A percentile compares a stretch with the other conserved stretches of the same genome.
These are phyloP conservation scores for Metschnikowia peoriensis DNA, from an alignment of 805 yeast genomes.

Conservation along the genomic window DNA sequence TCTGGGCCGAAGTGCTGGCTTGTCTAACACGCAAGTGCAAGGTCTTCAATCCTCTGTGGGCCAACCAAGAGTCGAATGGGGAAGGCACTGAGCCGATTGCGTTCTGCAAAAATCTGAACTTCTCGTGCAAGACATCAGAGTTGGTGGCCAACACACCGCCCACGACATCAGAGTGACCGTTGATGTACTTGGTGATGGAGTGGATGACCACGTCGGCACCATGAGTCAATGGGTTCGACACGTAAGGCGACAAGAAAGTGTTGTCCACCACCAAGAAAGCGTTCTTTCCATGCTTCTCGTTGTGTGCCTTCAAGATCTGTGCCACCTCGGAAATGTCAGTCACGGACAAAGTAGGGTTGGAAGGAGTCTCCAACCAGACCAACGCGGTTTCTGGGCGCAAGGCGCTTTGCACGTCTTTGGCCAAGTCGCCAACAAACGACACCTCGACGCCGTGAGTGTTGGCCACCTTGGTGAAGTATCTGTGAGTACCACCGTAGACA, in stretches of 20 bases:
- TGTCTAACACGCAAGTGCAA: constrained; percentile 76
- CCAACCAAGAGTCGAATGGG: constrained; percentile 89
- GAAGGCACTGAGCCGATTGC: constrained; percentile 89
- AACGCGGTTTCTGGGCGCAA: constrained; percentile 63
- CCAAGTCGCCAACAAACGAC: constrained; percentile 64
- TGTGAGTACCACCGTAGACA: constrained; percentile 89
- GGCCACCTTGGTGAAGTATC: constrained; percentile 86
- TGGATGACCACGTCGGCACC: constrained; percentile 90
- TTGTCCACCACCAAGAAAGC: constrained; percentile 77
- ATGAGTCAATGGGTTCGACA: constrained; percentile 75
- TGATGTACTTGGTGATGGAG: constrained; percentile 86
- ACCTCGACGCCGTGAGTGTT: constrained; percentile 71
- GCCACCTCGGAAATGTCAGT: constrained; percentile 72
- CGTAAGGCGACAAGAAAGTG: constrained; percentile 84
- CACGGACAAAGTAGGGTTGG: constrained; percentile 80
- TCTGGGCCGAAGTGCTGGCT: constrained; percentile 62
- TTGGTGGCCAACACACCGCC: constrained; percentile 80
- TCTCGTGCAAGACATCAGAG: constrained; percentile 55
- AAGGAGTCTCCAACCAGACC: constrained; percentile 88
- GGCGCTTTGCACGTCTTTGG: constrained; percentile 53
- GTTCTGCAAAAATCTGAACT: constrained; percentile 75
- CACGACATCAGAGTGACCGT: constrained; percentile 91
- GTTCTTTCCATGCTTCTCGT: constrained; percentile 46
- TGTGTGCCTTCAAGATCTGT: constrained; percentile 46
- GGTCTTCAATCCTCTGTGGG: constrained; percentile 89